These are phyloP conservation scores for Marchantia polymorpha DNA, from an alignment of 225 moss, liverwort and hornwort genomes.

Conservation along the genomic window DNA sequence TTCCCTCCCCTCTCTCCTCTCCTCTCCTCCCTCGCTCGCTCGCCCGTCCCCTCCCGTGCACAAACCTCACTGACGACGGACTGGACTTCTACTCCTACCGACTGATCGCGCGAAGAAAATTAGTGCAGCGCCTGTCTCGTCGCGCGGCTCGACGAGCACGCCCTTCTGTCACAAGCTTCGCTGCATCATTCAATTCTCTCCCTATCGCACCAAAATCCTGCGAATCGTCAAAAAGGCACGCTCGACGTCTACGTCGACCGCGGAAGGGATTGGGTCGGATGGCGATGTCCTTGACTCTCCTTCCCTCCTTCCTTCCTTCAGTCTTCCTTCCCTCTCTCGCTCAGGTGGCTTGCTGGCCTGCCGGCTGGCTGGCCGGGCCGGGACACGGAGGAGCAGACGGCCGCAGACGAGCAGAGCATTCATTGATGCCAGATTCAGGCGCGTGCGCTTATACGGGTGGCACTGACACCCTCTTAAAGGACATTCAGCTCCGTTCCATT, in stretches of 20 bases:
- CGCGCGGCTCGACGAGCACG: background rate
- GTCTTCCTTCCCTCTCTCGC: background rate
- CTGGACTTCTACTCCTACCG: background rate
- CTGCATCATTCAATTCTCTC: background rate
- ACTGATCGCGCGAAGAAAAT: background rate
- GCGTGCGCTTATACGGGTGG: background rate
- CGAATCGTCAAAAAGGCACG: background rate
- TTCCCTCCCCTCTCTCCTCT: background rate
- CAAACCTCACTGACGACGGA: background rate
- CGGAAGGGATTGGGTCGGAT: background rate
- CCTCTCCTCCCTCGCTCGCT: background rate
- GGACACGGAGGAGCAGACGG: background rate
- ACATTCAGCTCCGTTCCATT: no score
- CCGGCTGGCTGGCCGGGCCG: background rate
- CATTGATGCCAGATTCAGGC: conserved; percentile 1
- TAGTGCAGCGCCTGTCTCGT: background rate
- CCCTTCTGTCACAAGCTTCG: background rate
- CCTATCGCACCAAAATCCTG: background rate
- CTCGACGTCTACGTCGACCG: background rate
- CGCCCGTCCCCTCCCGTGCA: background rate
- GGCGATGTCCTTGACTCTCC: background rate
- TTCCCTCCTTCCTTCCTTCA: background rate
- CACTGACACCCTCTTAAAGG: background rate
- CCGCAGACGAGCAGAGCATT: conserved; percentile 3
- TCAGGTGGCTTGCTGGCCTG: background rate